phyloP scores from a whole-genome alignment of 2,329 filamentous ascomycete species.

The Fonsecaea nubica region DNA sequence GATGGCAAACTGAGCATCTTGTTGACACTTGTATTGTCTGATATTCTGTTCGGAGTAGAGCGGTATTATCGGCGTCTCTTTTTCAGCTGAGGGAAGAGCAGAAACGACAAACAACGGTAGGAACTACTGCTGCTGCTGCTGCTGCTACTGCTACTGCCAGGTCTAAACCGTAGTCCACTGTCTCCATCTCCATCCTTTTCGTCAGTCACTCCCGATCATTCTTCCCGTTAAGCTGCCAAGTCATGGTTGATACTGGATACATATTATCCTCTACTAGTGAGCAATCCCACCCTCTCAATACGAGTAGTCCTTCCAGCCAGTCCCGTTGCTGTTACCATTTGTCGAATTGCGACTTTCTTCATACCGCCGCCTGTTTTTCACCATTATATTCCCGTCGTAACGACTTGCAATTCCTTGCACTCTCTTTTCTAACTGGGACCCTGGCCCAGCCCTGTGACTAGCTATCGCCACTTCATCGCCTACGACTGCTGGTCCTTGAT shows the following conservation, averaged over 20 bases:
- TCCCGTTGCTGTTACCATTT: not conserved
- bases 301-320: conserved; percentile 1
- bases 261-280: not conserved
- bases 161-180: not conserved
- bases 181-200: not conserved
- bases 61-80: not conserved
- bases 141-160: not conserved
- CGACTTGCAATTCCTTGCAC: not conserved
- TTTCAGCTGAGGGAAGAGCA: not conserved
- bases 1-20: not conserved
- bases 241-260: not conserved
- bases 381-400: not conserved
- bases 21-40: not conserved
- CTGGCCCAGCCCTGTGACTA: conserved; percentile 7
- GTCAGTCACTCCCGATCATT: not conserved
- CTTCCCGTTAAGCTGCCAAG: not conserved
- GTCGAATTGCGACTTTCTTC: not conserved
- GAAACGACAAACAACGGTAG: not conserved
- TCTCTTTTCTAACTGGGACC: conserved; percentile 1
- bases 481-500: conserved; percentile 5
- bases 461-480: conserved; percentile 2
- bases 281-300: not conserved
- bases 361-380: not conserved
- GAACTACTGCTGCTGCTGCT: no score
- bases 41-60: not conserved